A percentile compares a stretch with the other conserved stretches of the same genome.
Conservation (phyloP, 2,329 filamentous ascomycete species). For the Dactylellina haptotyla region DNA sequence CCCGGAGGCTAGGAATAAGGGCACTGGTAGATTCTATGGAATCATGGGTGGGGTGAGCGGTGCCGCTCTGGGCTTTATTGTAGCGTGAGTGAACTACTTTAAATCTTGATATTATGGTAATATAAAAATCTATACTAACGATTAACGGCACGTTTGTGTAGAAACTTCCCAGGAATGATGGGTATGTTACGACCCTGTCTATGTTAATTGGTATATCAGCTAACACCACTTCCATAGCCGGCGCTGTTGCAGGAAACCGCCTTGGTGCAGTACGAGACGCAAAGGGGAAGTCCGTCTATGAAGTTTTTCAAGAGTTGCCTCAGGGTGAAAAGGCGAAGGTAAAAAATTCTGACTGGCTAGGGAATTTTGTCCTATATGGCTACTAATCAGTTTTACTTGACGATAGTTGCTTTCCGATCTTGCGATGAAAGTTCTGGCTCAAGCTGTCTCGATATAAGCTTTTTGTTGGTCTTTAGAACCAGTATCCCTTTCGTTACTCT, state of each 20-base stretch:
- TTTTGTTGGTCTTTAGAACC: not conserved
- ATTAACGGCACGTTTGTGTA: not conserved
- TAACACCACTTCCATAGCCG: constrained; percentile 65
- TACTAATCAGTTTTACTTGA: no score
- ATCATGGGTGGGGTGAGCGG: constrained; percentile 86
- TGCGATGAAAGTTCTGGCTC: constrained; percentile 57
- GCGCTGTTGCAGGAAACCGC: constrained; percentile 89
- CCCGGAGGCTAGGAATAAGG: constrained; percentile 63
- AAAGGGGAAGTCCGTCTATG: constrained; percentile 93
- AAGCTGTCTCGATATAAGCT: constrained; percentile 52
- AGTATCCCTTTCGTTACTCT: no score
- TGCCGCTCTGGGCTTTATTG: constrained; percentile 90
- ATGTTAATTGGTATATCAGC: not conserved
- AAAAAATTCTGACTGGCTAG: constrained; percentile 56
- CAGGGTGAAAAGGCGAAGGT: constrained; percentile 82
- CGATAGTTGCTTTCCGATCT: constrained; percentile 57
- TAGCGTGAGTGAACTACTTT: constrained; percentile 66
- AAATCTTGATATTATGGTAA: not conserved
- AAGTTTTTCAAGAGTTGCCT: constrained; percentile 86
- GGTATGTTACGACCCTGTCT: constrained; percentile 17
- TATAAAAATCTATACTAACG: not conserved
- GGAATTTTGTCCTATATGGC: constrained; percentile 2
- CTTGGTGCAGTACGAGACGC: constrained; percentile 89
- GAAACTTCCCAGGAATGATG: constrained; percentile 86
- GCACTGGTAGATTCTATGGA: constrained; percentile 83